phyloP scores from a whole-genome alignment of 2,329 filamentous ascomycete species.

The Diaporthe sp. region DNA sequence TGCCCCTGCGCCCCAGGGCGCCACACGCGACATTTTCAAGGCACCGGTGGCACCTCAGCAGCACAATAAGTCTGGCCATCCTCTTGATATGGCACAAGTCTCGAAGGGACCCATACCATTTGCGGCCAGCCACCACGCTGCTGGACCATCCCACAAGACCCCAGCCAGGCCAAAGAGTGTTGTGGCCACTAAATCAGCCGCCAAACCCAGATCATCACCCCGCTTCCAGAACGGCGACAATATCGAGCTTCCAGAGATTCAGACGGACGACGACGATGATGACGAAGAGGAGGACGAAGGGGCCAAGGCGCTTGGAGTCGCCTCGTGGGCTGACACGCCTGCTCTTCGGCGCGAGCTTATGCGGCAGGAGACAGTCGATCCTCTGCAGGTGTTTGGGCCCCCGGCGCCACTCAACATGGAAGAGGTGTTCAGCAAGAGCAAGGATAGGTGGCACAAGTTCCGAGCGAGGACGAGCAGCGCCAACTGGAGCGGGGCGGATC shows the following conservation, averaged over 20 bases:
- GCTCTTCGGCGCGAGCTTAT: conserved; percentile 82
- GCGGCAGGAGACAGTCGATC: conserved; percentile 87
- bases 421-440: conserved; percentile 92
- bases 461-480: conserved; percentile 92
- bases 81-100: conserved; percentile 87
- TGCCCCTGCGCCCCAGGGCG: conserved; percentile 67
- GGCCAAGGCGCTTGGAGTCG: conserved; percentile 69
- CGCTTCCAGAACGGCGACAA: conserved; percentile 90
- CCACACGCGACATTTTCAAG: conserved; percentile 73
- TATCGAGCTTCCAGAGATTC: conserved; percentile 94
- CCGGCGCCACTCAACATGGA: conserved; percentile 94
- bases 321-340: conserved; percentile 91
- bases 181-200: conserved; percentile 65
- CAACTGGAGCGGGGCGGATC: conserved; percentile 89
- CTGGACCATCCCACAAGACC: conserved; percentile 74
- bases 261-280: conserved; percentile 93
- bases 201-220: conserved; percentile 80
- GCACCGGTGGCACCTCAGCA: conserved; percentile 76
- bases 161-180: conserved; percentile 69
- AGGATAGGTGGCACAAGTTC: conserved; percentile 88
- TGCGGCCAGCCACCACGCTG: conserved; percentile 75
- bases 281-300: conserved; percentile 72
- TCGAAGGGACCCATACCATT: conserved; percentile 93
- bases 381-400: conserved; percentile 88
- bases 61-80: conserved; percentile 76